A percentile compares a stretch with the other conserved stretches of the same genome.
phyloP scores from a whole-genome alignment of 441 rosid species.

The Euphorbia celastroides region DNA sequence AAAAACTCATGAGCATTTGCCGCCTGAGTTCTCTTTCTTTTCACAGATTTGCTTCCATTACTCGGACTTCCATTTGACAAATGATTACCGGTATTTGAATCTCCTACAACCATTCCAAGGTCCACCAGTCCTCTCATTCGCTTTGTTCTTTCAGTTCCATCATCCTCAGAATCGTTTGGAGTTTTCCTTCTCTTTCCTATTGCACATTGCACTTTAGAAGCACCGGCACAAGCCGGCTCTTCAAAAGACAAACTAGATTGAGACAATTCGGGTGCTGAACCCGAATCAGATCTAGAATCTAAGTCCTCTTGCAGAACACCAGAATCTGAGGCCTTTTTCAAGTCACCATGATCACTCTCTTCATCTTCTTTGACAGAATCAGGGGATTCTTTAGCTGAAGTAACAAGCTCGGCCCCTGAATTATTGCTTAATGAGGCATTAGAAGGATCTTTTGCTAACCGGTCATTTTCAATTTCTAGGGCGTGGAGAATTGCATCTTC shows the following conservation, averaged over 20 bases:
- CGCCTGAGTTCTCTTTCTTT: slow-evolving; percentile 72
- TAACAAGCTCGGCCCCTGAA: slow-evolving; percentile 30
- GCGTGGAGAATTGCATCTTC: slow-evolving; percentile 94
- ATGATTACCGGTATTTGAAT: slow-evolving; percentile 37
- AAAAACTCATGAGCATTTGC: slow-evolving; percentile 49
- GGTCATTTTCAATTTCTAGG: slow-evolving; percentile 81
- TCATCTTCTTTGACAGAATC: slow-evolving; percentile 47
- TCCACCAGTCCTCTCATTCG: slow-evolving; percentile 99
- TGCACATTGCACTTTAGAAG: slow-evolving; percentile 44
- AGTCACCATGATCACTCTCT: slow-evolving; percentile 10
- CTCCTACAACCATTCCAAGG: slow-evolving; percentile 58
- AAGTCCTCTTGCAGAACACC: neutral
- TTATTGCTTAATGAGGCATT: slow-evolving; percentile 33
- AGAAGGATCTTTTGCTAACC: slow-evolving; percentile 47
- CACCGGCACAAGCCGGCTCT: slow-evolving; percentile 42
- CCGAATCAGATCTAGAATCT: slow-evolving; percentile 3
- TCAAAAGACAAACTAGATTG: slow-evolving; percentile 66
- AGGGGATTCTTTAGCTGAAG: slow-evolving; percentile 46
- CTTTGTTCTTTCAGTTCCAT: slow-evolving; percentile 86
- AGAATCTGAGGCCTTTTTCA: slow-evolving; percentile 2
- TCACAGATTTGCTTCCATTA: slow-evolving; percentile 50
- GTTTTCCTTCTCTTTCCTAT: slow-evolving; percentile 74
- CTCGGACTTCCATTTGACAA: slow-evolving; percentile 44
- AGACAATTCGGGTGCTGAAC: slow-evolving; percentile 53
- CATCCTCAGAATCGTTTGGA: slow-evolving; percentile 96